phyloP scores from a whole-genome alignment of 768 basidiomycete genomes.

The Tylopilus sp. region DNA sequence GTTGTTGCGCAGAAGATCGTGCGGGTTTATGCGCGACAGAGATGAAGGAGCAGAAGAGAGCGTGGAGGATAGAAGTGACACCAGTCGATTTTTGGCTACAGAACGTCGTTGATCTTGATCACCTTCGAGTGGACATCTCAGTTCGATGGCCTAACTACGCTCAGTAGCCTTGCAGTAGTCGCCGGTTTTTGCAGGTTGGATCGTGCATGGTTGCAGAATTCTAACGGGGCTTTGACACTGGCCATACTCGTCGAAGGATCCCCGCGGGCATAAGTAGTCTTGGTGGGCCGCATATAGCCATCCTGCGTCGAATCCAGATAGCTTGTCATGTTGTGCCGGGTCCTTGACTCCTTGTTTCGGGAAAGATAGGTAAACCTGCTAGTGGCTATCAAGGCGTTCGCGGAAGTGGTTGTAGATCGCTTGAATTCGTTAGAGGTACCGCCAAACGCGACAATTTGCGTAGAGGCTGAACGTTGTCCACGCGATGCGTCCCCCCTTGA shows the following conservation, averaged over 20 bases:
- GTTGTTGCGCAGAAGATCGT: neutral
- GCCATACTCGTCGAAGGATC: neutral
- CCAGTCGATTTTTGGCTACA: conserved; percentile 1
- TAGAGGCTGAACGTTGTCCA: neutral
- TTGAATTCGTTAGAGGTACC: neutral
- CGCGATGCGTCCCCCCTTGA: conserved; percentile 1
- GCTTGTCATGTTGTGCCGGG: neutral
- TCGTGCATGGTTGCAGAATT: neutral
- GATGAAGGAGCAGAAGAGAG: conserved; percentile 11
- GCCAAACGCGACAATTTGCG: conserved; percentile 12
- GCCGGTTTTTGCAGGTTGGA: neutral
- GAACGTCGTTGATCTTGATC: conserved; percentile 18
- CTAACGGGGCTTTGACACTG: neutral
- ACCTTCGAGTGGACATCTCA: conserved; percentile 4
- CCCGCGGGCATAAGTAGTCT: neutral
- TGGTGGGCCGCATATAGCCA: conserved; percentile 11
- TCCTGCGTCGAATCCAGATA: neutral
- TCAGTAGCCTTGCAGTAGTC: neutral
- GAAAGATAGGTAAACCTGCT: conserved; percentile 11
- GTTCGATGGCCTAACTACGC: neutral
- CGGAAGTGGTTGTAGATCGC: neutral
- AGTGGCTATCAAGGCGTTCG: conserved; percentile 19
- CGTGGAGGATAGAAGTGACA: conserved; percentile 19
- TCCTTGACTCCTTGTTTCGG: neutral
- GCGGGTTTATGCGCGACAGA: neutral